Conservation (phyloP, 2,329 filamentous ascomycete species). For the Malbranchea zuffiana region DNA sequence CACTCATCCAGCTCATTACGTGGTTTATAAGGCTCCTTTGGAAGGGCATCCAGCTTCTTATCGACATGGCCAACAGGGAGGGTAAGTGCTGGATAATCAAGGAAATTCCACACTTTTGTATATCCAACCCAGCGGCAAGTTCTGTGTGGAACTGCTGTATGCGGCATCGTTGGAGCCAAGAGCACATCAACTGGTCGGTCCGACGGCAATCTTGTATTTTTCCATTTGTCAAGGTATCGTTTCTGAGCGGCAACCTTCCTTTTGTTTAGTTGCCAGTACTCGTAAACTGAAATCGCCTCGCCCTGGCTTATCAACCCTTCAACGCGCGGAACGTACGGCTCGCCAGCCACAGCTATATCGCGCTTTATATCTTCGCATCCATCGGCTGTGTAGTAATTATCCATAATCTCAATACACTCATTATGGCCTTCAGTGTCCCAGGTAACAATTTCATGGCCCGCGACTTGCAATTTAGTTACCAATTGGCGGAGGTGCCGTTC, state of each 20-base stretch:
- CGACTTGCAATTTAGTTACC: conserved; percentile 50
- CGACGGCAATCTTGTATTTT: conserved; percentile 34
- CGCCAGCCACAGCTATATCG: conserved; percentile 45
- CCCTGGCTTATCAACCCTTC: conserved; percentile 45
- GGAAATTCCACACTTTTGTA: conserved; percentile 51
- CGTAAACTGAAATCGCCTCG: conserved; percentile 47
- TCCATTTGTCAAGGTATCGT: conserved; percentile 51
- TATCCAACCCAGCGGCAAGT: conserved; percentile 44
- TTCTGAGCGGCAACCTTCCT: conserved; percentile 45
- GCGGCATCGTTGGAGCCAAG: conserved; percentile 50
- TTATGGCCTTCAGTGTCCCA: conserved; percentile 45
- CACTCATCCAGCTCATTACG: conserved; percentile 43
- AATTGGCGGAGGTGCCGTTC: conserved; percentile 42
- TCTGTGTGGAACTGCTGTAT: conserved; percentile 41
- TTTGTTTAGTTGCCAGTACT: conserved; percentile 58
- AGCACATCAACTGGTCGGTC: conserved; percentile 45
- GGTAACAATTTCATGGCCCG: conserved; percentile 44
- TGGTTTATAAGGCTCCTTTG: conserved; percentile 32
- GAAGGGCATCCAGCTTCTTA: conserved; percentile 30
- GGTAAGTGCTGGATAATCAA: conserved; percentile 50
- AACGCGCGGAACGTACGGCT: conserved; percentile 50
- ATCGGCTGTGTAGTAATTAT: conserved; percentile 51
- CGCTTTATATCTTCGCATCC: conserved; percentile 52
- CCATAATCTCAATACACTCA: conserved; percentile 49
- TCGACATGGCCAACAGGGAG: conserved; percentile 44